Evolutionary conservation across 2,329 filamentous ascomycete genomes (phyloP), one percentile per base, ranked within the genome.

Genomic region (Metarhizium rileyi): DNA sequence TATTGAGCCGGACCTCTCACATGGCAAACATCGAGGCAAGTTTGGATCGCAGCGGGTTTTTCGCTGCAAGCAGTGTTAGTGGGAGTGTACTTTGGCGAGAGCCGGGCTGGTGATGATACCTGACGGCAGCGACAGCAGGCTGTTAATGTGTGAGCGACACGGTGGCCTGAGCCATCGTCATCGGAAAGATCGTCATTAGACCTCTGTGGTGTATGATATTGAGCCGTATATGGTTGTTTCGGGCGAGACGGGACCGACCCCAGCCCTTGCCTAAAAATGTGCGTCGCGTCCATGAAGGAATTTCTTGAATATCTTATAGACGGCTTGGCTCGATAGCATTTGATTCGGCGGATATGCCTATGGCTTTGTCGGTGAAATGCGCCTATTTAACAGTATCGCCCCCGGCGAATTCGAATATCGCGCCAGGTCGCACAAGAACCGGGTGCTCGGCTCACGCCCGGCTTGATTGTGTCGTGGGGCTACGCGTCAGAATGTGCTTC

Each of bases 41-140:
- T 87, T 87, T 4, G 93, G 87, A 69, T 97, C 93, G 73, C 93
- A 98, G 74, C 90, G 79, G 35, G 91, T 97, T 75, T 98, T 98
- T 61, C 91, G 84, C 90, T 95, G 30, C 22, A 63, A 30, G 47
- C 18, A 36, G 18, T 48, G 43, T 55, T 49, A 61, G 56, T 49
- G 53, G 49, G 49, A 36, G 12, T 23, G 10, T 20, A 36, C 12
- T 18, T 2, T 47, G 30, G 26, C 43, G 30, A 22, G 16, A n/a
- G n/a, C n/a, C 2, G 16, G 38, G 38, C 18, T 14, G 8, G 38
- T 16, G 8, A 64, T 16, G 8, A 64, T 70, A 88, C 86, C 75
- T 87, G 84, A 64, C 86, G 80, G 67, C 86, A 91, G 54, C 86
- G 81, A 62, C 84, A 88, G 62, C 86, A 90, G 22, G 87, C 87